phyloP scores from a whole-genome alignment of 2,329 filamentous ascomycete genomes.

The Elsinoe batatas region DNA sequence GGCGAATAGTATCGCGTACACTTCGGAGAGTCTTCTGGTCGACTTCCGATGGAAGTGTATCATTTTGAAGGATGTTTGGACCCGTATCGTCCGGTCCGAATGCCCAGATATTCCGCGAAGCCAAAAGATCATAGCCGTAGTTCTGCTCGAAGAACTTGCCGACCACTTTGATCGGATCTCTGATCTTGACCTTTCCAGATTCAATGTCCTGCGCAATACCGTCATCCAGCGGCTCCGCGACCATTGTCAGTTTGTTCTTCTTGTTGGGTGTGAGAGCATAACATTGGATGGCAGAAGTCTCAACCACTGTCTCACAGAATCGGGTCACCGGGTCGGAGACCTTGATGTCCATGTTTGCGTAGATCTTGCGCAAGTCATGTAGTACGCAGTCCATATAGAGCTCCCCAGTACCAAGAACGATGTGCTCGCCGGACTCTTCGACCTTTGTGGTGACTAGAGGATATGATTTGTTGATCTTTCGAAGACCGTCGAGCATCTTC shows the following conservation, averaged over 20 bases:
- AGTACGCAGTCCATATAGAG: conserved; percentile 99
- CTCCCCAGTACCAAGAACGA: conserved; percentile 89
- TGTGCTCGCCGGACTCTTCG: conserved; percentile 93
- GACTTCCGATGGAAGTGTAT: conserved; percentile 87
- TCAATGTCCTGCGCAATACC: conserved; percentile 95
- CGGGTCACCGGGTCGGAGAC: conserved; percentile 94
- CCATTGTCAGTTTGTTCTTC: conserved; percentile 98
- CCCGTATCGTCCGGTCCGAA: conserved; percentile 94
- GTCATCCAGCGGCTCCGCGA: conserved; percentile 89
- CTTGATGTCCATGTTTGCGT: conserved; percentile 98
- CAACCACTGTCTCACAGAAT: conserved; percentile 96
- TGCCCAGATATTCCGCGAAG: conserved; percentile 92
- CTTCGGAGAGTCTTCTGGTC: conserved; percentile 82
- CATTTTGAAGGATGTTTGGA: conserved; percentile 92
- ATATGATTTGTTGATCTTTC: conserved; percentile 97
- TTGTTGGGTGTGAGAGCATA: conserved; percentile 98
- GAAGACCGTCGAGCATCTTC: conserved; percentile 94
- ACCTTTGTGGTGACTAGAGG: conserved; percentile 93
- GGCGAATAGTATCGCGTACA: conserved; percentile 84
- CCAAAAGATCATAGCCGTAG: conserved; percentile 93
- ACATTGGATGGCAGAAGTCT: conserved; percentile 95
- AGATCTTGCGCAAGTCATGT: conserved; percentile 84
- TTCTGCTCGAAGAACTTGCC: conserved; percentile 96
- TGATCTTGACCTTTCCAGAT: conserved; percentile 78
- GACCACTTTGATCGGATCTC: conserved; percentile 82